Conservation (phyloP, 1,284 basidiomycete genomes). For the Clitocybe nebularis region DNA sequence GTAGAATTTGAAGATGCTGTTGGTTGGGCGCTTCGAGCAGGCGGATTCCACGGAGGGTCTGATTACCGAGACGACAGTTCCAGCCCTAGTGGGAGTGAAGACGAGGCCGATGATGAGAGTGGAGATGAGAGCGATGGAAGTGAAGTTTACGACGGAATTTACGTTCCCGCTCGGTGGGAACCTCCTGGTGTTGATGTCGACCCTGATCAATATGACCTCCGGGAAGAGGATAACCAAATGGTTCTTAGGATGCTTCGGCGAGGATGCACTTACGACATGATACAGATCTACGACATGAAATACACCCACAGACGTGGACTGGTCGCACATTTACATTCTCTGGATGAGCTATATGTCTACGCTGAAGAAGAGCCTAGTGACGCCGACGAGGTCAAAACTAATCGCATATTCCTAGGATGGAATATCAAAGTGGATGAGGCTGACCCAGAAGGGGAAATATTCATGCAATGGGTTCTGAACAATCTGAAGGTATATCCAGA, state of each 20-base stretch:
- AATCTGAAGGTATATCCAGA: slow-evolving; percentile 47
- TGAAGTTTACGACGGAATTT: slow-evolving; percentile 26
- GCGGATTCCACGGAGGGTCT: background rate
- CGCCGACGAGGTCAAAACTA: slow-evolving; percentile 25
- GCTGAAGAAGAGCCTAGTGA: slow-evolving; percentile 16
- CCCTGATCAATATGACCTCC: slow-evolving; percentile 32
- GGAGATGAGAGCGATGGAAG: slow-evolving; percentile 18
- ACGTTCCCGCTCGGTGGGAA: slow-evolving; percentile 49
- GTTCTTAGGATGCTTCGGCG: slow-evolving; percentile 50
- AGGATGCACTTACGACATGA: slow-evolving; percentile 57
- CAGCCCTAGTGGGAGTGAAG: slow-evolving; percentile 2
- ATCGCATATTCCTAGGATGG: slow-evolving; percentile 59
- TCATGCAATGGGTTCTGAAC: slow-evolving; percentile 42
- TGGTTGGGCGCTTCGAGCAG: slow-evolving; percentile 12
- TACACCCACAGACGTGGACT: slow-evolving; percentile 54
- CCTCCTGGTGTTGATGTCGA: slow-evolving; percentile 43
- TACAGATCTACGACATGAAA: slow-evolving; percentile 48
- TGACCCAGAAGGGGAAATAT: slow-evolving; percentile 49
- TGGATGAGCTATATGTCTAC: slow-evolving; percentile 22
- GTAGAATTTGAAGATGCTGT: slow-evolving; percentile 26
- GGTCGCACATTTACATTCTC: slow-evolving; percentile 32
- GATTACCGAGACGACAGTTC: slow-evolving; percentile 1
- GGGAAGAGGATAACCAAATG: slow-evolving; percentile 24
- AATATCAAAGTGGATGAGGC: slow-evolving; percentile 48
- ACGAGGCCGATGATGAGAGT: slow-evolving; percentile 10